Base-by-base conservation (phyloP, 345 rosid species). In the Odontarrhena argentea region DNA sequence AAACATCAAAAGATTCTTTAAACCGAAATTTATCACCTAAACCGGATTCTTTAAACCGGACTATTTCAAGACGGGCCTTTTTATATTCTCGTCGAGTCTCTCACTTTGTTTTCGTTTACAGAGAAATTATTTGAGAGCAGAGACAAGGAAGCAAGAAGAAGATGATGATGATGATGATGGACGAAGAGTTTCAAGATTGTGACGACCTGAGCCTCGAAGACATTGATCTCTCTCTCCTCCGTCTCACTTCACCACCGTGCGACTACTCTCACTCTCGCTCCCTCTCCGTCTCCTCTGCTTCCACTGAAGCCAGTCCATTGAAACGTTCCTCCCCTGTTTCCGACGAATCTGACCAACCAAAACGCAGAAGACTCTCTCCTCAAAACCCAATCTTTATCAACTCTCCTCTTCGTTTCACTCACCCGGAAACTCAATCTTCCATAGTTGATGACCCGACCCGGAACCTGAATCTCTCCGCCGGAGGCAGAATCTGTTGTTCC, bases 291-390 rank as follows among this genome's bases (percentile, higher is more conserved):
- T 47, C 70, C 53, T 18, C 52, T 47, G 53, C 36, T 22, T 43
- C 70, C 2, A 24, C 62, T 52, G 77, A 59, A 1, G 25, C 8
- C 67, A 66, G 55, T 35, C 67, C 77, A 7, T 57, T 73, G 55
- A 65, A 73, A 65, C 60, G 76, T 13, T 53, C 71, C 34, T 73
- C 76, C 44, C 71, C 76, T 65, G 67, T 65, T 43, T 65, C 76
- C 47, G 71, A 65, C 9, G 62, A 65, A 2, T 73, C 67, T 1
- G 76, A 73, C 59, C 42, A 50, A 5, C 25, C 41, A 8, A 73
- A 73, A 65, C 71, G 76, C 25, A 58, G 76, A 30, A 58, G 55
- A 44, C 0, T 73, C 61, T 65, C 71, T 14, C 55, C 28, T 3
- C 48, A 50, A 58, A 37, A 42, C 25, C 49, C 65, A 6, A 51